A percentile compares a stretch with the other conserved stretches of the same genome.
Conservation (phyloP, 2,329 filamentous ascomycete species). For the Colletotrichum gigasporum region DNA sequence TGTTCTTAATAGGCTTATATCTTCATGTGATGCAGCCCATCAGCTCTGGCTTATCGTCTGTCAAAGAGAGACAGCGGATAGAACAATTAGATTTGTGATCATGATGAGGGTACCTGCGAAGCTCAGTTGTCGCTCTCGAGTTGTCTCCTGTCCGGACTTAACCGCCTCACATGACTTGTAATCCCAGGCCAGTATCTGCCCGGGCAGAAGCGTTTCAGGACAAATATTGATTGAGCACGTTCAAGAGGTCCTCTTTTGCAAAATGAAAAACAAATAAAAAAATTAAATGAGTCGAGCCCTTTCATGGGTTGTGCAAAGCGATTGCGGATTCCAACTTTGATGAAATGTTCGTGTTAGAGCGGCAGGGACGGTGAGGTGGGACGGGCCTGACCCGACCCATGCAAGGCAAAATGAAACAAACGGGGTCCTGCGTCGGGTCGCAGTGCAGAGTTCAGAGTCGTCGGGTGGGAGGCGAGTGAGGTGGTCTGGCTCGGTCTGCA, state of each 20-base stretch:
- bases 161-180: too few relatives aligned
- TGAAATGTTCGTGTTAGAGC: slow-evolving; percentile 24
- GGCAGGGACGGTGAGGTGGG: slow-evolving; percentile 2
- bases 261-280: neutral
- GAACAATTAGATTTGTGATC: too few relatives aligned
- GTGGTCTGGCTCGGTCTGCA: neutral
- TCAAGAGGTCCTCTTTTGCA: neutral
- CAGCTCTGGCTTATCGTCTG: too few relatives aligned
- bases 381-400: slow-evolving; percentile 3
- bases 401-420: slow-evolving; percentile 21
- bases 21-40: too few relatives aligned
- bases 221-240: neutral
- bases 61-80: too few relatives aligned
- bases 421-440: slow-evolving; percentile 18
- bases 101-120: too few relatives aligned
- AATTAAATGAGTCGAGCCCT: neutral
- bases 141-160: too few relatives aligned
- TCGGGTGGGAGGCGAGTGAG: too few relatives aligned
- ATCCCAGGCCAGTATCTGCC: too few relatives aligned
- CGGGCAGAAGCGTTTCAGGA: too few relatives aligned
- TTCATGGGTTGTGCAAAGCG: neutral
- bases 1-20: too few relatives aligned
- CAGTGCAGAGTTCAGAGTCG: neutral
- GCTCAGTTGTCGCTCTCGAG: too few relatives aligned
- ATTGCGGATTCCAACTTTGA: slow-evolving; percentile 14